phyloP scores from a whole-genome alignment of 345 rosid species.

The Citrus mangshanensis region DNA sequence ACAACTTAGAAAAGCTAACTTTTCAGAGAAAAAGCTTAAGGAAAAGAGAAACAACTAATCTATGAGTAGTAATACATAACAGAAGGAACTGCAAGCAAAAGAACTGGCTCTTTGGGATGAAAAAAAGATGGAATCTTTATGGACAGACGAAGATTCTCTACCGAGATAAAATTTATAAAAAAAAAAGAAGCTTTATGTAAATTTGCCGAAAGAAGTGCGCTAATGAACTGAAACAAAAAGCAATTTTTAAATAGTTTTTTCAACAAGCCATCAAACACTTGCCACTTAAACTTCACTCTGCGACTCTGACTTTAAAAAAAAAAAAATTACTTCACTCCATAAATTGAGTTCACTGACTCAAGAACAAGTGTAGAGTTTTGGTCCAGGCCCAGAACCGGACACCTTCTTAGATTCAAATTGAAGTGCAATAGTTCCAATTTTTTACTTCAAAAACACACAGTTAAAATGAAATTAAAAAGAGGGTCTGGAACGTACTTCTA shows the following conservation, averaged over 20 bases:
- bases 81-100: neutral
- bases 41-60: neutral
- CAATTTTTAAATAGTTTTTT: neutral
- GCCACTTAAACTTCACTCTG: neutral
- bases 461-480: too few species aligned
- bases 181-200: neutral
- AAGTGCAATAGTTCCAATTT: too few species aligned
- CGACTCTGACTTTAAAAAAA: neutral
- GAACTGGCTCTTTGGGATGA: neutral
- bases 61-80: neutral
- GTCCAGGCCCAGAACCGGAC: neutral
- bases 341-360: neutral
- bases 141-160: neutral
- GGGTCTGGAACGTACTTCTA: too few species aligned
- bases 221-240: neutral
- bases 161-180: neutral
- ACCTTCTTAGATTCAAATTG: neutral
- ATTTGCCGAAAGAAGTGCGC: neutral
- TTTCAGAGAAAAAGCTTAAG: neutral
- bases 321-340: too few species aligned
- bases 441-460: too few species aligned
- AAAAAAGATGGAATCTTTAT: neutral
- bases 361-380: neutral
- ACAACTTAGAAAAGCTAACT: neutral
- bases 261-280: constrained; percentile 23